Evolutionary conservation across 2,329 filamentous ascomycete species (phyloP), one percentile per base, ranked within the genome.

Genomic region (Waltergamsia citrina): DNA sequence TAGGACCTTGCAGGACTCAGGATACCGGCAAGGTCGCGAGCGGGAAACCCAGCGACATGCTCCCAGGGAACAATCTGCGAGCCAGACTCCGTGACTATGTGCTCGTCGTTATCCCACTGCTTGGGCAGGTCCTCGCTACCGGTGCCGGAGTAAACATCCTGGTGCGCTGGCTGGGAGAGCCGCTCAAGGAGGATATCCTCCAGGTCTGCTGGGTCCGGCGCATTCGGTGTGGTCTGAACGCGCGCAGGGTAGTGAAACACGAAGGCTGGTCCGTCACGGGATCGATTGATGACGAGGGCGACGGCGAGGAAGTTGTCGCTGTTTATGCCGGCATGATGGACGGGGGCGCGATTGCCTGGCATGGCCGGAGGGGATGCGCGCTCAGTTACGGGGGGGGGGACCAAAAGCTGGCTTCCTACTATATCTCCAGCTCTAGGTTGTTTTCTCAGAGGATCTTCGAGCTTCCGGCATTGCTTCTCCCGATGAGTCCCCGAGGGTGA

Each of bases 221-320:
- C 12, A 49, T 51, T 5, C 11, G 25, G 16, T 16, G 10, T n/a
- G n/a, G 10, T 28, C 28, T 25, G 36, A 28, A 74, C 65, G 30
- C 62, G 54, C n/a, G 78, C 71, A n/a, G 86, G 86, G 50, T 92
- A 92, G 57, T 94, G 85, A 56, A 88, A 94, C 47, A 92, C 81
- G 47, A 92, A 81, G 42, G 78, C 76, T 19, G 86, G 83, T 12
- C 86, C 85, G 46, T 85, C 81, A 43, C 81, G 77, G 22, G 82
- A 84, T 43, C 82, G 74, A 48, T 76, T 76, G 47, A 85, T 76
- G 43, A 87, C 75, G 25, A 90, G 71, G 33, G 85, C 75, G 37
- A 90, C 75, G 27, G 79, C 83, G 33, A 88, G 56, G 42, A 76
- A 69, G 50, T 74, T 76, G 43, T 69, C 65, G 23, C 59, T 52